Base-by-base conservation (phyloP, 2,329 filamentous ascomycete genomes). In the Malbranchea zuffiana region DNA sequence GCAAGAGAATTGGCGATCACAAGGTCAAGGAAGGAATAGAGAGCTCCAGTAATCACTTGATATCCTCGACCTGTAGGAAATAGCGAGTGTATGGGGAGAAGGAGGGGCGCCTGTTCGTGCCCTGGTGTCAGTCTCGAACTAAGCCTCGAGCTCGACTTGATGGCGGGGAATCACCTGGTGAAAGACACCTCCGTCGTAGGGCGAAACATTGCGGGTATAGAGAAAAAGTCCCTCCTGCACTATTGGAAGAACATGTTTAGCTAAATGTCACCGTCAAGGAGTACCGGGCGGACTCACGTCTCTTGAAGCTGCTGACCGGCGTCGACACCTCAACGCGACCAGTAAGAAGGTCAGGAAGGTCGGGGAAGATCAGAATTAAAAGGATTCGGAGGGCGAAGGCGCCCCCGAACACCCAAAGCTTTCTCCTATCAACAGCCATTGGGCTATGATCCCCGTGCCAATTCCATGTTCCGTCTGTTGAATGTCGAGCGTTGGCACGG, bases 181-280 rank as follows among this genome's bases (percentile, higher is more conserved):
- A 53, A 74, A 81, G 46, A 80, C 84, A 51, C 90, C 90, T 46
- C 90, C 90, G 59, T 98, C 86, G 65, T 96, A 98, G 1, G 90
- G 90, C 42, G 86, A 95, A 40, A 96, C 83, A 65, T 94, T 92
- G 60, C 92, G 84, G 46, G 83, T 87, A 60, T 96, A 96, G 15
- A 98, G 75, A 54, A 94, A 98, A 40, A 98, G 67, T 13, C 90
- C 90, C 64, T 98, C 90, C 69, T 96, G 88, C 38, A 96, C 85
- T 93, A 50, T 15, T 12, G 24, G 8, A 35, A 12, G 29, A 24
- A 35, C 13, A 23, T 35, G 31, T 52, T 30, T 50, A 12, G 26
- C 3, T 11, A 20, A 10, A 43, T 40, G 15, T 25, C n/a, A 27
- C 13, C 18, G 29, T 20, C 19, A 16, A 11, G 23, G 19, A 12